These are phyloP conservation scores for Xanthoconium separans DNA, from an alignment of 1,284 basidiomycete species.

Conservation along the genomic window DNA sequence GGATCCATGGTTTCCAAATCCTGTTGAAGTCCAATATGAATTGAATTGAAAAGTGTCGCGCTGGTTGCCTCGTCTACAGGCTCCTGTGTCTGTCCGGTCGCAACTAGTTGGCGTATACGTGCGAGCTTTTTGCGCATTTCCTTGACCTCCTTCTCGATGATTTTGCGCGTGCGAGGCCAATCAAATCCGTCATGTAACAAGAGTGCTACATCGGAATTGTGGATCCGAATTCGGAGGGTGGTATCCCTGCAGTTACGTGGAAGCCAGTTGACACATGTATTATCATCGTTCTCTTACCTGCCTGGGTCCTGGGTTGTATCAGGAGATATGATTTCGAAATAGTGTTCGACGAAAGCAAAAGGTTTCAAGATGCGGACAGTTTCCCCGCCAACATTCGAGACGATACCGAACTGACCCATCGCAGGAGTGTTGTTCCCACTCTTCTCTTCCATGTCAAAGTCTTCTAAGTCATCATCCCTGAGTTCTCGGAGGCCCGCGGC, in stretches of 20 bases:
- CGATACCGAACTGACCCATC: conserved; percentile 41
- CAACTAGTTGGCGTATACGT: conserved; percentile 93
- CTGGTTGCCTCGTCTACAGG: conserved; percentile 77
- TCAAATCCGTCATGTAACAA: conserved; percentile 92
- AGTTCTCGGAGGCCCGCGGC: conserved; percentile 74
- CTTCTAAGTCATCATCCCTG: conserved; percentile 67
- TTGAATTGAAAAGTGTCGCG: conserved; percentile 86
- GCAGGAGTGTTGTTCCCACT: conserved; percentile 23
- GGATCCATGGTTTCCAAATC: conserved; percentile 74
- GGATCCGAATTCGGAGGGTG: conserved; percentile 52
- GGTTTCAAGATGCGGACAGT: conserved; percentile 78
- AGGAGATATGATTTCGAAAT: conserved; percentile 67
- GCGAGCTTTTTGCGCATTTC: conserved; percentile 84
- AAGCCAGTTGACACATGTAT: conserved; percentile 13
- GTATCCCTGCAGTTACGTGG: conserved; percentile 46
- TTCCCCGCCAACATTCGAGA: conserved; percentile 76
- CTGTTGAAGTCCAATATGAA: conserved; percentile 83
- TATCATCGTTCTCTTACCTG: conserved; percentile 40
- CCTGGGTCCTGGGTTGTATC: conserved; percentile 45
- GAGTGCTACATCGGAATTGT: conserved; percentile 63
- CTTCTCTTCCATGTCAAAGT: conserved; percentile 53
- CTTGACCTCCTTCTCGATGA: conserved; percentile 86
- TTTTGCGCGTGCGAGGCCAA: conserved; percentile 83
- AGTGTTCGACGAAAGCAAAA: conserved; percentile 65
- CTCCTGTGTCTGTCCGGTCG: conserved; percentile 87